Evolutionary conservation across 257 asterid species (phyloP).

Genomic region (Voacanga thouarsii): DNA sequence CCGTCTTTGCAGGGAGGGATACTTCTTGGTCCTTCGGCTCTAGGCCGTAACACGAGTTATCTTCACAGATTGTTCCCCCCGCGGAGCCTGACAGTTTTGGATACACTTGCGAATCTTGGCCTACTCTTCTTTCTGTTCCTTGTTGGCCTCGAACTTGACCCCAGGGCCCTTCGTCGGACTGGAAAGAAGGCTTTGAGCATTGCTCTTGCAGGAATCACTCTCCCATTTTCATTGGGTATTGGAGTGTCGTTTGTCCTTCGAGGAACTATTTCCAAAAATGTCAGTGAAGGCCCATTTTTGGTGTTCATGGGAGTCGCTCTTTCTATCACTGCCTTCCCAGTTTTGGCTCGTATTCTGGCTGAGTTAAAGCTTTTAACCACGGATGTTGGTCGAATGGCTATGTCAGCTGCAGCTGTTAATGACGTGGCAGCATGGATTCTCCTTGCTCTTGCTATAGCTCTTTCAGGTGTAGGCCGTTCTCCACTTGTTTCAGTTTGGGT

Average conservation of each 20-base stretch:
- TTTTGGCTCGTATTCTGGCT: constrained; percentile 30
- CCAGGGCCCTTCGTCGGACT: constrained; percentile 17
- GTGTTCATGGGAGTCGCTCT: constrained; percentile 39
- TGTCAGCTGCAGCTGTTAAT: constrained; percentile 33
- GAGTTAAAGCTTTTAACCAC: constrained; percentile 27
- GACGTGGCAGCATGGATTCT: constrained; percentile 34
- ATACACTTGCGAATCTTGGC: constrained; percentile 38
- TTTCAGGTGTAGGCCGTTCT: constrained; percentile 17
- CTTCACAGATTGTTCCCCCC: constrained; percentile 25
- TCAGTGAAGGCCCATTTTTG: constrained; percentile 22
- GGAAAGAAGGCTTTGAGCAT: constrained; percentile 29
- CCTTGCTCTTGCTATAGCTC: constrained; percentile 25
- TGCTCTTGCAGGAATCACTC: constrained; percentile 31
- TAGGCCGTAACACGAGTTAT: constrained; percentile 20
- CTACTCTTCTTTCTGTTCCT: constrained; percentile 34
- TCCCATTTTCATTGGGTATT: constrained; percentile 31
- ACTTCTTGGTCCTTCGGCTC: constrained; percentile 34
- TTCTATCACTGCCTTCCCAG: constrained; percentile 28
- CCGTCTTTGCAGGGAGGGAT: constrained; percentile 24
- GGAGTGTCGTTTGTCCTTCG: constrained; percentile 28
- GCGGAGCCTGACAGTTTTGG: constrained; percentile 30
- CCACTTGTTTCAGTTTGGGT: constrained; percentile 32
- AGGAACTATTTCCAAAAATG: constrained; percentile 24
- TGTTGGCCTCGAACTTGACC: constrained; percentile 34
- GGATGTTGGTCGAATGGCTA: constrained; percentile 29